Evolutionary conservation across 805 yeast genomes (phyloP).

Genomic region (Ogataea kodamae): DNA sequence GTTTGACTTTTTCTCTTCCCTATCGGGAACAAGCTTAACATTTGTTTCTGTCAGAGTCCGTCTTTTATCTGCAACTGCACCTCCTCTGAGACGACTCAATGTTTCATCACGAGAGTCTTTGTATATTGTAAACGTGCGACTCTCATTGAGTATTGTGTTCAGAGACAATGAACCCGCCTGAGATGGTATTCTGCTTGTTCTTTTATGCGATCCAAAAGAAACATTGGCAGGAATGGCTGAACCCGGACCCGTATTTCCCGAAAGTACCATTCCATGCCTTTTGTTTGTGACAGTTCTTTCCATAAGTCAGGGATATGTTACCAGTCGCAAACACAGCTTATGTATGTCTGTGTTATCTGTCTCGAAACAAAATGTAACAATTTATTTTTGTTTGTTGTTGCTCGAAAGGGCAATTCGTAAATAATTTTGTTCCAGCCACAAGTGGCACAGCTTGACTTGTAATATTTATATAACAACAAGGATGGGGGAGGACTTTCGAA

Average conservation of each 20-base stretch:
- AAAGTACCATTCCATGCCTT: slow-evolving; percentile 21
- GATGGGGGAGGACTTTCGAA: slow-evolving; percentile 12
- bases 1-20: slow-evolving; percentile 11
- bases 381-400: slow-evolving; percentile 6
- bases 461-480: no score
- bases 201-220: slow-evolving; percentile 6
- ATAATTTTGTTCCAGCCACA: slow-evolving; percentile 10
- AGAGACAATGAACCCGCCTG: slow-evolving; percentile 19
- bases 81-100: slow-evolving; percentile 11
- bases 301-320: slow-evolving; percentile 7
- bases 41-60: slow-evolving; percentile 5
- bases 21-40: slow-evolving; percentile 12
- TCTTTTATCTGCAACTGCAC: slow-evolving; percentile 3
- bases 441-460: slow-evolving; percentile 8
- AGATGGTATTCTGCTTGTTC: slow-evolving; percentile 10
- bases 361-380: slow-evolving; percentile 6
- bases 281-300: slow-evolving; percentile 16
- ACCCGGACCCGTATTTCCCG: no score
- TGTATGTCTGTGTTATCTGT: slow-evolving; percentile 7
- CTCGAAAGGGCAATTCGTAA: slow-evolving; percentile 13
- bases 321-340: slow-evolving; percentile 8
- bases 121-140: slow-evolving; percentile 3
- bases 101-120: slow-evolving; percentile 12
- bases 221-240: slow-evolving; percentile 3
- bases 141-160: slow-evolving; percentile 14